Base-by-base conservation (phyloP, 1,284 basidiomycete genomes). In the Pseudozyma hubeiensis region DNA sequence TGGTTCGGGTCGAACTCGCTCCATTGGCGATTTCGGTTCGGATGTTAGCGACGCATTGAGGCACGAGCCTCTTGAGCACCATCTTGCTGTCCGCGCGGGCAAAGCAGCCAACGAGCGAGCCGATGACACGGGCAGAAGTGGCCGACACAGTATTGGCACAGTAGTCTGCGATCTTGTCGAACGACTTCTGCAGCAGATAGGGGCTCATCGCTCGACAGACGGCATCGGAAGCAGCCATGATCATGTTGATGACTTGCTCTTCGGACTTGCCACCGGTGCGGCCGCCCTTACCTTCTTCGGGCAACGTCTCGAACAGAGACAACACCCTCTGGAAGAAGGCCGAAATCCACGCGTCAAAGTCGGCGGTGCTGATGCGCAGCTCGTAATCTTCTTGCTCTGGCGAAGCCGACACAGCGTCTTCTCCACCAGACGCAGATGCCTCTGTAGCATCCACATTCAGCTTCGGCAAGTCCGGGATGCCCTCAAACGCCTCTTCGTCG, bases 161-260 rank as follows among this genome's bases (percentile, higher is more conserved):
- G 81, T 98, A 97, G 62, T 94, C 90, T 77, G 89, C 91, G 40
- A 96, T 90, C 61, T 97, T 87, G 71, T 92, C 91, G 73, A 98
- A 87, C 7, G 93, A 91, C 45, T 92, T 89, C 77, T 93, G 92
- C 82, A 95, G 96, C 44, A 97, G 88, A 48, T 90, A 88, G 73
- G 94, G 93, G 16, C 93, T 94, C 50, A 98, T 88, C 77, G 96
- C 92, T 29, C 92, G 87, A 84, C 93, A 95, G 73, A 97, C 89
- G 37, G 92, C 89, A 75, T 95, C 93, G 75, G 92, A 87, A 86
- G 93, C 92, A 75, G 88, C 89, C 57, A 92, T 92, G 83, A 95
- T 88, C 31, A 92, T 90, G 78, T 91, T 92, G 62, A 94, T 88
- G 51, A 94, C 90, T 50, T 86, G 88, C 77, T 96, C 93, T 86